Conservation (phyloP, 2,329 filamentous ascomycete genomes). For the Chaetothyriales sp. region DNA sequence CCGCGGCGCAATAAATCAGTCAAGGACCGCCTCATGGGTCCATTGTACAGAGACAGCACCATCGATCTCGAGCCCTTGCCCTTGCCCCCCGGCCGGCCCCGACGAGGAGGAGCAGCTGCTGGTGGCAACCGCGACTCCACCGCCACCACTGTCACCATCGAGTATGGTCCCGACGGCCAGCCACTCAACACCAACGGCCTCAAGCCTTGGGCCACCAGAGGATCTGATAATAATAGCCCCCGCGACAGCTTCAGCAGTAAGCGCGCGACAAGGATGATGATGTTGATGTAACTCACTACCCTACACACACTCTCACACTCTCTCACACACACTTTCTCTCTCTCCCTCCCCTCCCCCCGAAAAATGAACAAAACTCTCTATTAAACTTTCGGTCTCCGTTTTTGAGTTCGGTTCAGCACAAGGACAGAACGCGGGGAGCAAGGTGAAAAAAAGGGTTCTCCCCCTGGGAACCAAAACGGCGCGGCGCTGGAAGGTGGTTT, state of each 20-base stretch:
- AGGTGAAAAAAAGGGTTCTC: too few relatives aligned
- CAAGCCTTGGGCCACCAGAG: constrained; percentile 15
- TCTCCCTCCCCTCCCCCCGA: too few relatives aligned
- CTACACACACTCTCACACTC: too few relatives aligned
- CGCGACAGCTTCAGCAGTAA: constrained; percentile 17
- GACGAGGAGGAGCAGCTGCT: not conserved
- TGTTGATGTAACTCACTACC: constrained; percentile 15
- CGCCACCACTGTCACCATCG: constrained; percentile 5
- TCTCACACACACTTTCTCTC: too few relatives aligned
- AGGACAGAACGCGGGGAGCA: too few relatives aligned
- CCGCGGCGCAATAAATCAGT: constrained; percentile 16
- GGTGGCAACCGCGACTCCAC: constrained; percentile 12
- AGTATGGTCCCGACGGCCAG: constrained; percentile 7
- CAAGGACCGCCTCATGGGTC: constrained; percentile 17
- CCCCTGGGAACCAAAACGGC: too few relatives aligned
- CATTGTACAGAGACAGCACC: constrained; percentile 16
- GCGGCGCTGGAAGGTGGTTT: too few relatives aligned
- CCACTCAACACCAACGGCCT: constrained; percentile 7
- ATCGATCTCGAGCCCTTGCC: constrained; percentile 15
- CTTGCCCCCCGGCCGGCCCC: constrained; percentile 1
- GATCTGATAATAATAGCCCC: constrained; percentile 11
- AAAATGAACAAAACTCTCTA: too few relatives aligned
- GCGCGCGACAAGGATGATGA: constrained; percentile 18
- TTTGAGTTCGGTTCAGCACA: too few relatives aligned
- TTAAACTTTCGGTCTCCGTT: too few relatives aligned